Percentiles rank a stretch among this genome's conserved stretches.
phyloP scores from a whole-genome alignment of 139 green algal species.

The Micractinium conductrix region DNA sequence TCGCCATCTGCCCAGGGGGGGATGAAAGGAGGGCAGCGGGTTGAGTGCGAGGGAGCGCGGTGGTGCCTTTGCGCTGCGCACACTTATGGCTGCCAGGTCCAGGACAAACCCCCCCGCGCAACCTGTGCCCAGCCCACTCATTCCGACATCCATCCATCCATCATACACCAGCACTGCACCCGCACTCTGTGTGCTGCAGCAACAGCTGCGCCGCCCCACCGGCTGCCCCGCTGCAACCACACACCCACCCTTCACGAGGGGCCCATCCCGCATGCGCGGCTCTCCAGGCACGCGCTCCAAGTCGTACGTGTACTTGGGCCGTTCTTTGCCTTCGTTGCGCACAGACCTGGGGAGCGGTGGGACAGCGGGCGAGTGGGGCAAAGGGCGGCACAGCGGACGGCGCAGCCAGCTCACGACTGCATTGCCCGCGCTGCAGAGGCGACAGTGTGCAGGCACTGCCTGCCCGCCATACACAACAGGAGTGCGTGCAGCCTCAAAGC shows the following conservation, averaged over 20 bases:
- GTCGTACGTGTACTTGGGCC: neutral
- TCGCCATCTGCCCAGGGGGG: constrained; percentile 11
- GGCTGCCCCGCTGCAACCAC: no score
- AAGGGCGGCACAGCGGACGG: no score
- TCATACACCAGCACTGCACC: neutral
- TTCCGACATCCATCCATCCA: neutral
- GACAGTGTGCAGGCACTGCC: neutral
- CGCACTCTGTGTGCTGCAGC: neutral
- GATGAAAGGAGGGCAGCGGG: no score
- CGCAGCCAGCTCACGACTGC: neutral
- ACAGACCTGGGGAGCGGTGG: neutral
- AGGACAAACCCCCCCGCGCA: neutral
- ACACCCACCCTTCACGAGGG: constrained; percentile 28
- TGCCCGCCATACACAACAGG: neutral
- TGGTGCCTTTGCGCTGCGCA: no score
- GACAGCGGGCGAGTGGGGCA: neutral
- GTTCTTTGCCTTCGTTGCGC: constrained; percentile 18
- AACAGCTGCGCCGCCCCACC: neutral
- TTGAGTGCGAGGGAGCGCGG: neutral
- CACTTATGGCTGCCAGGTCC: neutral
- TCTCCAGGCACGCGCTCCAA: constrained; percentile 1
- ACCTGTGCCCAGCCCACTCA: neutral
- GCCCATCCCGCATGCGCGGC: neutral
- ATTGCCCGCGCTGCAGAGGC: neutral
- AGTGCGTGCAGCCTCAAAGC: neutral